These are phyloP conservation scores for Pleurotus ostreatus DNA, from an alignment of 768 basidiomycete species.

Conservation along the genomic window DNA sequence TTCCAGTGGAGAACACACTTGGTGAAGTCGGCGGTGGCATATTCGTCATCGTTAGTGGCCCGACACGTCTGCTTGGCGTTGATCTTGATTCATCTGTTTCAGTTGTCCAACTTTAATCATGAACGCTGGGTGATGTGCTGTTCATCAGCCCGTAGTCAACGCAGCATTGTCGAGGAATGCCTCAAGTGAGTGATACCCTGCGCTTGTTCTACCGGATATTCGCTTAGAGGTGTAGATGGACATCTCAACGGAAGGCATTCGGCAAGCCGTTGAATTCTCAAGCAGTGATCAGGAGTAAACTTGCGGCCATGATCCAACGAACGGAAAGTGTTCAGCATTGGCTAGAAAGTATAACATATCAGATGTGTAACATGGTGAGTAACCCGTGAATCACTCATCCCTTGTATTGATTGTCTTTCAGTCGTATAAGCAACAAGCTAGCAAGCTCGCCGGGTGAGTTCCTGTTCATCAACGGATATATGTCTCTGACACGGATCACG, in stretches of 20 bases:
- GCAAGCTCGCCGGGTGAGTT: slow-evolving; percentile 63
- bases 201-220: not conserved
- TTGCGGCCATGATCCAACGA: slow-evolving; percentile 86
- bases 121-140: slow-evolving; percentile 80
- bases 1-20: slow-evolving; percentile 84
- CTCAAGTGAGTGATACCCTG: slow-evolving; percentile 52
- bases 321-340: slow-evolving; percentile 48
- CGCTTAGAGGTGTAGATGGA: slow-evolving; percentile 51
- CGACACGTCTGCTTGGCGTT: slow-evolving; percentile 22
- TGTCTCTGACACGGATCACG: not conserved
- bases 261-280: slow-evolving; percentile 83
- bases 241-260: slow-evolving; percentile 84
- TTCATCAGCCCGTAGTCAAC: slow-evolving; percentile 52
- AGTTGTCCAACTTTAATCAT: slow-evolving; percentile 87
- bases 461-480: slow-evolving; percentile 13
- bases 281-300: slow-evolving; percentile 83
- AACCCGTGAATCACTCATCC: slow-evolving; percentile 11
- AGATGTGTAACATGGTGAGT: slow-evolving; percentile 80
- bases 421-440: slow-evolving; percentile 74
- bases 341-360: slow-evolving; percentile 86
- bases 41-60: slow-evolving; percentile 30
- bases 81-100: slow-evolving; percentile 58
- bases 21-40: slow-evolving; percentile 45
- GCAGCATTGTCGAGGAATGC: slow-evolving; percentile 71
- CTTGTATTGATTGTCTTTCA: slow-evolving; percentile 13